Percentiles rank a stretch among this genome's conserved stretches.
These are phyloP conservation scores for Zelonia costaricensis DNA, from an alignment of 208 protist genomes.

Conservation along the genomic window DNA sequence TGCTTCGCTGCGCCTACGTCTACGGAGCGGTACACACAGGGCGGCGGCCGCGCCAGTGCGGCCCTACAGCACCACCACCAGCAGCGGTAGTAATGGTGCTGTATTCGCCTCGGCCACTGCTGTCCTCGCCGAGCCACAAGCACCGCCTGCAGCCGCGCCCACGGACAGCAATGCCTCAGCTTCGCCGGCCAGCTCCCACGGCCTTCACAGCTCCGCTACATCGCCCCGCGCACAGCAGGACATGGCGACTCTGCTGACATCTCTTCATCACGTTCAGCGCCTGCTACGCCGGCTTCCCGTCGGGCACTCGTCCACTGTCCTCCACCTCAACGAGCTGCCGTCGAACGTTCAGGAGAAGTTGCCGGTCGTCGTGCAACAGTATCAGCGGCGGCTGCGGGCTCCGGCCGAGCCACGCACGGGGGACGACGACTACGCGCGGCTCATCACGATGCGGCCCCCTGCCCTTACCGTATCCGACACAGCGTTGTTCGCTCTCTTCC, in stretches of 20 bases:
- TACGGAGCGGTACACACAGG: no score
- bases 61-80: background rate
- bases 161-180: no score
- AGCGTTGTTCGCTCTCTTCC: conserved; percentile 4
- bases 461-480: conserved; percentile 5
- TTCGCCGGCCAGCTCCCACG: no score
- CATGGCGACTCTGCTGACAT: no score
- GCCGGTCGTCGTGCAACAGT: conserved; percentile 9
- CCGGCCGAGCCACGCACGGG: background rate
- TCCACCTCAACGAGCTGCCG: conserved; percentile 51
- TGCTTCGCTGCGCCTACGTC: no score
- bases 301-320: conserved; percentile 10
- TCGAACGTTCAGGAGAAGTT: conserved; percentile 34
- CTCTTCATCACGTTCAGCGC: conserved; percentile 35
- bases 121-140: no score
- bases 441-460: conserved; percentile 14
- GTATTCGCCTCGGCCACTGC: no score
- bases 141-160: no score
- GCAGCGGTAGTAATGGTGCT: background rate
- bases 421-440: background rate
- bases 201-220: background rate
- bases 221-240: background rate
- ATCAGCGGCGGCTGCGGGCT: background rate
- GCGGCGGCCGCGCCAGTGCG: background rate
- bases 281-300: conserved; percentile 51